These are phyloP conservation scores for Pestalotiopsis sp. DNA, from an alignment of 2,329 filamentous ascomycete genomes.

Conservation along the genomic window DNA sequence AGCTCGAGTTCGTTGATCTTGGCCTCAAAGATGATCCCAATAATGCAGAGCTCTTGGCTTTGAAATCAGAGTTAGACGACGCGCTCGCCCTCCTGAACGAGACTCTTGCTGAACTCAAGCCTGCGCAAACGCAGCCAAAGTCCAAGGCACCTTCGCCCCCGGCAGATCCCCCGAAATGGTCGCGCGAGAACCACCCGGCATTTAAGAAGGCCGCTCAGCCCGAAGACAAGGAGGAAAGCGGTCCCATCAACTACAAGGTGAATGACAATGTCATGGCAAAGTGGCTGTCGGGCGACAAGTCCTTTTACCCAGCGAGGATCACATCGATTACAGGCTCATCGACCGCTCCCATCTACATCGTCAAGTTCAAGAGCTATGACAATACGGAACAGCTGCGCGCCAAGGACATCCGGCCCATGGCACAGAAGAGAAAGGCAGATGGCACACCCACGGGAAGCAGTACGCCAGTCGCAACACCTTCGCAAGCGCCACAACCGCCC, in stretches of 20 bases:
- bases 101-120: slow-evolving; percentile 79
- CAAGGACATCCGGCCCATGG: slow-evolving; percentile 81
- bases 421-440: slow-evolving; percentile 86
- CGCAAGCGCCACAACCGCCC: slow-evolving; percentile 32
- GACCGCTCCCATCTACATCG: slow-evolving; percentile 88
- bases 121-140: slow-evolving; percentile 51
- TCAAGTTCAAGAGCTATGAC: slow-evolving; percentile 92
- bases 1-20: slow-evolving; percentile 78
- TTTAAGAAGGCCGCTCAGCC: slow-evolving; percentile 61
- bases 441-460: slow-evolving; percentile 59
- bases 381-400: slow-evolving; percentile 80
- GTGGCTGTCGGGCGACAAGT: slow-evolving; percentile 86
- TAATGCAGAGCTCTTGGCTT: slow-evolving; percentile 74
- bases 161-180: slow-evolving; percentile 73
- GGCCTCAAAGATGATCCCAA: slow-evolving; percentile 81
- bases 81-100: slow-evolving; percentile 79
- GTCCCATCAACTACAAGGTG: slow-evolving; percentile 70
- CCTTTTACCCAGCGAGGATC: slow-evolving; percentile 90
- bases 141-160: slow-evolving; percentile 47
- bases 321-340: slow-evolving; percentile 91
- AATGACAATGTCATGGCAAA: slow-evolving; percentile 91
- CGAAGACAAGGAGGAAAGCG: slow-evolving; percentile 58
- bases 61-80: slow-evolving; percentile 81
- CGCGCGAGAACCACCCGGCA: slow-evolving; percentile 78
- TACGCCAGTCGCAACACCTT: slow-evolving; percentile 34